These are phyloP conservation scores for Komagataella phaffii DNA, from an alignment of 805 yeast genomes.

Conservation along the genomic window DNA sequence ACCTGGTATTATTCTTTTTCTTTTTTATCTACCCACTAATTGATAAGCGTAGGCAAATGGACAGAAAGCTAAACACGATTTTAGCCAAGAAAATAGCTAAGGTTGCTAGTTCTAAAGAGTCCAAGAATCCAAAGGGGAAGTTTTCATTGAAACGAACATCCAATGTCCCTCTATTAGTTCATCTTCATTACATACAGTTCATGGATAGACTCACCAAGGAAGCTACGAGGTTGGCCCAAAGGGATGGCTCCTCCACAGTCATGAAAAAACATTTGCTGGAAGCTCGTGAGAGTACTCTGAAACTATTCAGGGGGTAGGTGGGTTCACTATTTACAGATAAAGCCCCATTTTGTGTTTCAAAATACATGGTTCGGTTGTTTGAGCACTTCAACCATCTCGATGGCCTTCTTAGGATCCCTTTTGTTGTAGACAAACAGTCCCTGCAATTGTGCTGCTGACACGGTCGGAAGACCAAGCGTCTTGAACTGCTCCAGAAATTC, in stretches of 20 bases:
- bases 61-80: neutral
- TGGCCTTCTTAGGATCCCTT: constrained; percentile 64
- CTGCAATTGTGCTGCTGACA: constrained; percentile 90
- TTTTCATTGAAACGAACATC: neutral
- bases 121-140: neutral
- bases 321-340: constrained; percentile 1
- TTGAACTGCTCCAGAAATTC: constrained; percentile 30
- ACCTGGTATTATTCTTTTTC: neutral
- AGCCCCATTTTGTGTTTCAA: neutral
- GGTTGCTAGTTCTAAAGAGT: neutral
- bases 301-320: constrained; percentile 21
- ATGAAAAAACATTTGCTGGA: constrained; percentile 25
- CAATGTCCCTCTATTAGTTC: constrained; percentile 15
- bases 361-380: constrained; percentile 9
- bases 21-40: neutral
- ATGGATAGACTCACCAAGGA: constrained; percentile 24
- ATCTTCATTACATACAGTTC: constrained; percentile 34
- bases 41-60: neutral
- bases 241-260: constrained; percentile 28
- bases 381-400: constrained; percentile 41
- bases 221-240: constrained; percentile 23
- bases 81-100: neutral
- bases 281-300: constrained; percentile 19
- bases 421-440: constrained; percentile 92
- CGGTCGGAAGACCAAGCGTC: constrained; percentile 33